phyloP scores from a whole-genome alignment of 129 eudicot genomes.

The Chrysanthemum lavandulifolium region DNA sequence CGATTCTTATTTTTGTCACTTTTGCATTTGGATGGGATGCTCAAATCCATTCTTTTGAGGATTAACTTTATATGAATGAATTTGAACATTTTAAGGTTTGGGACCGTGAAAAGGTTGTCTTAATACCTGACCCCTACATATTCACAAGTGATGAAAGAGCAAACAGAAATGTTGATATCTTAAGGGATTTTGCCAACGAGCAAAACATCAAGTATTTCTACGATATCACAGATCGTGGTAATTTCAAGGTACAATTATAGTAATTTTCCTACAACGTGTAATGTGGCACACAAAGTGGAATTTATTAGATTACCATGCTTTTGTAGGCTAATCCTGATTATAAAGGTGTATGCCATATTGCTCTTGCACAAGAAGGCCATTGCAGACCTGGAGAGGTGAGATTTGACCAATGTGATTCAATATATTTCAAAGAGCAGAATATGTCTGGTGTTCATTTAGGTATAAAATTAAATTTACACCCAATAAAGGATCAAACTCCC shows the following conservation, averaged over 20 bases:
- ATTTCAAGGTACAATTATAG: conserved; percentile 58
- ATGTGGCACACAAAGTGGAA: too few species aligned
- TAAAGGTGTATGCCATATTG: conserved; percentile 97
- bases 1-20: too few species aligned
- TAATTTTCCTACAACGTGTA: too few species aligned
- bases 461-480: too few species aligned
- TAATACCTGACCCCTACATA: conserved; percentile 93
- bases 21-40: too few species aligned
- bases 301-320: background rate
- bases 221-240: conserved; percentile 83
- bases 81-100: conserved; percentile 51
- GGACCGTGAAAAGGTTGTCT: conserved; percentile 95
- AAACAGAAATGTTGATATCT: conserved; percentile 83
- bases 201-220: conserved; percentile 87
- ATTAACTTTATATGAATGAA: too few species aligned
- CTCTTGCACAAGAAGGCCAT: conserved; percentile 99
- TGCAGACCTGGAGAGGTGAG: conserved; percentile 99
- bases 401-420: background rate
- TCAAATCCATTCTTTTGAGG: too few species aligned
- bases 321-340: conserved; percentile 92
- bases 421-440: background rate
- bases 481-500: too few species aligned
- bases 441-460: background rate
- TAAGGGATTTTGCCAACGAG: conserved; percentile 82
- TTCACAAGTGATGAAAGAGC: conserved; percentile 91